A percentile compares a stretch with the other conserved stretches of the same genome.
Evolutionary conservation across 495 filamentous ascomycete genomes (phyloP).

Genomic region (Penicillium simplicissimum): DNA sequence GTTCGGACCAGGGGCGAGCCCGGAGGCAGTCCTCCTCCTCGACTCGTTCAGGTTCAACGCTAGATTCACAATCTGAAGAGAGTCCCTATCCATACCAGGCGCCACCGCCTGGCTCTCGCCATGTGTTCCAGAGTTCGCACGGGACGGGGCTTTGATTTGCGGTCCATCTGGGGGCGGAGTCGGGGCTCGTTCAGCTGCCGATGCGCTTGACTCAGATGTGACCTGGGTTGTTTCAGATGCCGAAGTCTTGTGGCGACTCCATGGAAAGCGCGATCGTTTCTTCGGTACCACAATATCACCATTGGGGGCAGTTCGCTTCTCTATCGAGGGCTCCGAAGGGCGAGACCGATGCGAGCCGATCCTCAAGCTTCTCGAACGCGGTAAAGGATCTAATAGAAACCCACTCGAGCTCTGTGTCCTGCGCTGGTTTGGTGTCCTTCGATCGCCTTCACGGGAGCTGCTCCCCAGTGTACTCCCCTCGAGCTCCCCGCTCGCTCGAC

Average conservation of each 20-base stretch:
- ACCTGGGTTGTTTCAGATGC: constrained; percentile 21
- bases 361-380: constrained; percentile 32
- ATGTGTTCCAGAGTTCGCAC: constrained; percentile 9
- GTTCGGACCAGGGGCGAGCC: constrained; percentile 53
- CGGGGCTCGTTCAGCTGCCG: constrained; percentile 9
- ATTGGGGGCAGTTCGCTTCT: constrained; percentile 38
- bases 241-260: constrained; percentile 38
- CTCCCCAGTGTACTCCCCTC: constrained; percentile 45
- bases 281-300: constrained; percentile 37
- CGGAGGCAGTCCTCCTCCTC: constrained; percentile 56
- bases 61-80: constrained; percentile 85
- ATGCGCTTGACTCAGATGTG: constrained; percentile 11
- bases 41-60: constrained; percentile 87
- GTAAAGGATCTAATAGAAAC: constrained; percentile 48
- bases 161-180: constrained; percentile 9
- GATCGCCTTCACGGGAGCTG: constrained; percentile 42
- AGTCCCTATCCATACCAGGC: constrained; percentile 64
- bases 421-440: constrained; percentile 28
- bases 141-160: constrained; percentile 17
- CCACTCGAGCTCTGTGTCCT: constrained; percentile 44
- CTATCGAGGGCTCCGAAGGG: constrained; percentile 29
- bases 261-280: constrained; percentile 43
- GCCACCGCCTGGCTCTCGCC: constrained; percentile 15
- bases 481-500: constrained; percentile 37
- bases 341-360: constrained; percentile 28